Evolutionary conservation across 2,329 filamentous ascomycete genomes (phyloP), one percentile per base, ranked within the genome.

Genomic region (Stemphylium vesicarium): DNA sequence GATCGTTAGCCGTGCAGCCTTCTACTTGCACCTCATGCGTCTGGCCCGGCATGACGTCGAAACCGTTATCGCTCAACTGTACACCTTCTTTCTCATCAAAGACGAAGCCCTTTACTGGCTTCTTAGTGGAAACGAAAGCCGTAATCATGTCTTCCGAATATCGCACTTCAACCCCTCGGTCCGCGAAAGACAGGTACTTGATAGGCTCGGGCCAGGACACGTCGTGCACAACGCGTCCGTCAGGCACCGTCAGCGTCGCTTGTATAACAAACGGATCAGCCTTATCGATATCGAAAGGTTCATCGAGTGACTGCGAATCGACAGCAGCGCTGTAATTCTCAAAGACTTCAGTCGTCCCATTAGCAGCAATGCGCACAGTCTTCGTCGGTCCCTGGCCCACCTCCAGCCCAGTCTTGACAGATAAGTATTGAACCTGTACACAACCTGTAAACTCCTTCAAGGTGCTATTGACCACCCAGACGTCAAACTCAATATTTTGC

Each of bases 141-240:
- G 22, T 71, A 62, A 12, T 74, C 71, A 29, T 71, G 60, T 42
- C 60, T 40, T 26, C 56, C 8, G 9, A 83, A 72, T 50, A 67
- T 46, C 6, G 60, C 50, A 62, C 39, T 2, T 80, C 66, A 0
- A 85, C 73, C 9, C 79, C 79, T 29, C 82, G 77, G 18, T 81
- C 74, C 1, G 77, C 75, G 50, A 85, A 79, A 53, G 80, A 76
- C 7, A 85, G 78, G 62, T 85, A 85, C 69, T 85, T 85, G 65
- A 85, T 78, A 33, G 84, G 84, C 62, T 86, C 83, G 11, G 84
- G 84, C 84, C 84, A 86, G 63, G 85, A 83, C 2, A 81, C 77
- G 59, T 86, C 83, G 38, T 82, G 77, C 10, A 81, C 79, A 2
- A 82, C 75, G 7, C 83, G 56, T 44, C 78, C 61, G 16, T 75